Evolutionary conservation across 257 asterid species (phyloP).

Genomic region (Ehretia macrophylla): DNA sequence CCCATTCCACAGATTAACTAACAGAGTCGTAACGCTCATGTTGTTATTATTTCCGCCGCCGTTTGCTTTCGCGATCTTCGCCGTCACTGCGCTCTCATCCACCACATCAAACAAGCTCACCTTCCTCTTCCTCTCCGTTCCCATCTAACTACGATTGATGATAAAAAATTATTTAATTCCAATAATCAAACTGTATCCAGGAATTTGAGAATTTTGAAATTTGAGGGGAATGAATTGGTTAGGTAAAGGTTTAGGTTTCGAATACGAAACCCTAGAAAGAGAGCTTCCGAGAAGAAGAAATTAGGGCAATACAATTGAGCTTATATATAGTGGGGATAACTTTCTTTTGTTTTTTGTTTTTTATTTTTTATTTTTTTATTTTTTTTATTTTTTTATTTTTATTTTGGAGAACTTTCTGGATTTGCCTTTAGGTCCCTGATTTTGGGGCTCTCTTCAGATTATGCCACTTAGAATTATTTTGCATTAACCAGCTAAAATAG

Average conservation of each 20-base stretch:
- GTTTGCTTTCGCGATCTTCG: conserved; percentile 47
- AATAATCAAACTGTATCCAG: neutral
- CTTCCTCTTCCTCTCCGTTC: conserved; percentile 95
- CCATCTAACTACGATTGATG: conserved; percentile 38
- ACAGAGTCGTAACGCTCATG: conserved; percentile 20
- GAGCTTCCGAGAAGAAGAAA: neutral
- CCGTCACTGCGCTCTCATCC: conserved; percentile 59
- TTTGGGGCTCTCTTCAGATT: too few relatives aligned
- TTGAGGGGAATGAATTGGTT: neutral
- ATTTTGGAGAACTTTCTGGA: neutral
- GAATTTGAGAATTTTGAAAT: neutral
- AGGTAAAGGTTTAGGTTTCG: too few relatives aligned
- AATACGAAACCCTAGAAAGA: neutral
- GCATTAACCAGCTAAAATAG: too few relatives aligned
- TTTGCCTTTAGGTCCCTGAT: too few relatives aligned
- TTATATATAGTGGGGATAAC: neutral
- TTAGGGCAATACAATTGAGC: neutral
- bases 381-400: too few relatives aligned
- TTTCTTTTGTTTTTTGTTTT: too few relatives aligned
- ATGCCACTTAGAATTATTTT: too few relatives aligned
- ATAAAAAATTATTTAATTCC: neutral
- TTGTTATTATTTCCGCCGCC: conserved; percentile 27
- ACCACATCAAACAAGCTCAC: conserved; percentile 92
- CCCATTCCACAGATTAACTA: conserved; percentile 59
- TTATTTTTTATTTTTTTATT: too few relatives aligned